Evolutionary conservation across 2,329 filamentous ascomycete genomes (phyloP), one percentile per base, ranked within the genome.

Genomic region (Cladosporium velox): DNA sequence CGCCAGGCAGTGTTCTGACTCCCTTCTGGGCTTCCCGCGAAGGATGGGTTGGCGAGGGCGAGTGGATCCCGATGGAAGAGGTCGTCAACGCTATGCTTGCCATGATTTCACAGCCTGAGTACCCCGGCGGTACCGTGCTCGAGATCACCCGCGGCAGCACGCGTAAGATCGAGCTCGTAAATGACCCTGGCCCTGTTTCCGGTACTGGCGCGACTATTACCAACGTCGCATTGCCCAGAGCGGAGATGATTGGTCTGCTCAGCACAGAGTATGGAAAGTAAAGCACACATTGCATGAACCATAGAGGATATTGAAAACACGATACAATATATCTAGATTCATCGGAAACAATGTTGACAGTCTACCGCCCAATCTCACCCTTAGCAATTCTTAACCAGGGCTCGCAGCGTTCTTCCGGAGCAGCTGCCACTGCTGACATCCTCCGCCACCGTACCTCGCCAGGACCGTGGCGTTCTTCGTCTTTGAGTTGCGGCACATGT

Each of bases 1-100:
- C 85, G n/a, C 86, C 86, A 0, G 86, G 85, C 0, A 75, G 86
- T 1, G 84, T 87, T 69, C 84, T 83, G 68, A 87, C 86, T 54
- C 64, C 58, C 24, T 60, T 67, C 24, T 67, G 66, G 66, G 47
- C 49, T 34, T 59, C 51, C 41, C 41, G 59, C 4, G 49, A 65
- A 34, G 49, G 47, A 14, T 54, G 58, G 58, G 30, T 67, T 28
- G 54, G 41, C n/a, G 57, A 59, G 24, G 52, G 58, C 52, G 54
- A 66, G 59, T 66, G 64, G 64, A 62, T 62, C 12, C 58, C 57
- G 14, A 55, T 62, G 21, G 59, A 66, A 21, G 66, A 66, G 32
- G 59, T 67, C 10, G 66, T 59, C 28, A 66, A 68, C 2, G 68
- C 65, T 12, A 69, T 67, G 49, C 66, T 63, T 54, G 64, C 57